phyloP scores from a whole-genome alignment of 805 yeast genomes.

The Huiozyma sinensis region DNA sequence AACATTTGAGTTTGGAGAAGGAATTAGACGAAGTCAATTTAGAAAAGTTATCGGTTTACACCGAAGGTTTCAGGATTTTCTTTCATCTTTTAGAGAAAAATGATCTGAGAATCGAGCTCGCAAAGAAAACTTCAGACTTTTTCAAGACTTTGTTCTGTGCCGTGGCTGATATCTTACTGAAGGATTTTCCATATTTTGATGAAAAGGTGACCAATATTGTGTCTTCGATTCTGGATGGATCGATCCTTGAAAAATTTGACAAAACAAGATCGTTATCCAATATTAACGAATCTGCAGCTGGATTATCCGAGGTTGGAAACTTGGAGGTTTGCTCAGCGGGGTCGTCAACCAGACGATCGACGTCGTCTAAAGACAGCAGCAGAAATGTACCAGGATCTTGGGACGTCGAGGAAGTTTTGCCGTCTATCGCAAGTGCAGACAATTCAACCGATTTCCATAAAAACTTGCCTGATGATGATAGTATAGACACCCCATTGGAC shows the following conservation, averaged over 20 bases:
- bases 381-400: background rate
- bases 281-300: background rate
- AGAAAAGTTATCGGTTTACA: slow-evolving; percentile 20
- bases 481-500: background rate
- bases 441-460: background rate
- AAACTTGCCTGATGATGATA: background rate
- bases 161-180: slow-evolving; percentile 14
- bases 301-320: background rate
- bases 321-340: background rate
- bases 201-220: slow-evolving; percentile 12
- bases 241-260: slow-evolving; percentile 7
- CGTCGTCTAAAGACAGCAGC: background rate
- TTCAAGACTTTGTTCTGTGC: slow-evolving; percentile 17
- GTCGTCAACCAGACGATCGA: background rate
- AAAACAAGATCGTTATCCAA: slow-evolving; percentile 2
- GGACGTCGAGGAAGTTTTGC: slow-evolving; percentile 1
- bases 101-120: slow-evolving; percentile 11
- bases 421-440: background rate
- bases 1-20: slow-evolving; percentile 12
- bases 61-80: slow-evolving; percentile 27
- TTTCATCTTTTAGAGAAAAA: slow-evolving; percentile 15
- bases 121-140: slow-evolving; percentile 11
- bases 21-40: slow-evolving; percentile 7
- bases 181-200: slow-evolving; percentile 12
- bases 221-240: slow-evolving; percentile 12